Evolutionary conservation across 2,329 filamentous ascomycete genomes (phyloP).

Genomic region (Chrysosporium queenslandicum): DNA sequence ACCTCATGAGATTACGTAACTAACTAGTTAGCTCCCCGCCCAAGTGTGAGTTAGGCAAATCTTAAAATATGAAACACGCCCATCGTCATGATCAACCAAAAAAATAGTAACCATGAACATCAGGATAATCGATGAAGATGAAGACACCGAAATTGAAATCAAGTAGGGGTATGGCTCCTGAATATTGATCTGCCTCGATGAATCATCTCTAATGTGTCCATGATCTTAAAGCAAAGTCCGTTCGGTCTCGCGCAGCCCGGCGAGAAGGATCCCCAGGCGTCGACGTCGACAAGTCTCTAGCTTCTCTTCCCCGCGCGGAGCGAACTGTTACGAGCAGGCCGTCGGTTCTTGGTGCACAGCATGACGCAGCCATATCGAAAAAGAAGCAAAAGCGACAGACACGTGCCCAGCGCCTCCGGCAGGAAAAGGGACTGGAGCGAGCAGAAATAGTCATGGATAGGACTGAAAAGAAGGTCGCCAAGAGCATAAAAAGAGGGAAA

Average conservation of each 20-base stretch:
- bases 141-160: constrained; percentile 8
- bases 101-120: too few species aligned
- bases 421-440: constrained; percentile 46
- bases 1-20: too few species aligned
- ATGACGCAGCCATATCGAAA: constrained; percentile 44
- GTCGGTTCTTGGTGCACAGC: constrained; percentile 42
- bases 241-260: constrained; percentile 50
- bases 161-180: neutral
- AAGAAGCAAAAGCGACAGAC: constrained; percentile 40
- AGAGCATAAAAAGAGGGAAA: constrained; percentile 42
- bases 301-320: constrained; percentile 33
- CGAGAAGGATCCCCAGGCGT: constrained; percentile 47
- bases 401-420: constrained; percentile 45
- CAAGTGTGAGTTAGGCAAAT: too few species aligned
- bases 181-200: too few species aligned
- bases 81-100: too few species aligned
- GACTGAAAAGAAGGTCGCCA: constrained; percentile 46
- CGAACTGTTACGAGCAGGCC: constrained; percentile 32
- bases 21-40: too few species aligned
- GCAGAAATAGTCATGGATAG: constrained; percentile 47
- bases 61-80: too few species aligned
- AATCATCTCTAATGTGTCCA: neutral
- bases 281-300: constrained; percentile 43
- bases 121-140: too few species aligned
- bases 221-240: constrained; percentile 37